Evolutionary conservation across 2,329 filamentous ascomycete species (phyloP).

Genomic region (Fusarium beomiforme): DNA sequence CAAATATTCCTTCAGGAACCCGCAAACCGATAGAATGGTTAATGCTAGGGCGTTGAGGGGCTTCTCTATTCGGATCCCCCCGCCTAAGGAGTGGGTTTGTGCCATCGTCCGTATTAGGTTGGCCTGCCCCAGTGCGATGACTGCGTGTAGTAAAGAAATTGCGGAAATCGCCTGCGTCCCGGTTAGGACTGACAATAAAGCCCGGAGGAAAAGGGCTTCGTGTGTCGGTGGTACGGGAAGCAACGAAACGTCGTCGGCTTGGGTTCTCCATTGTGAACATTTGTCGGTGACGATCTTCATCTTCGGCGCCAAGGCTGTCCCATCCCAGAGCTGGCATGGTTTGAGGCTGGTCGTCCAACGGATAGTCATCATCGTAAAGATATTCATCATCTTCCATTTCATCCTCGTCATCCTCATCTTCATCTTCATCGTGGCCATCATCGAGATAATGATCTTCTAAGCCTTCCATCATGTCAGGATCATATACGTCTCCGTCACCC

Average conservation of each 20-base stretch:
- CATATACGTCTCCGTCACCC: slow-evolving; percentile 61
- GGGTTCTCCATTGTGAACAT: slow-evolving; percentile 63
- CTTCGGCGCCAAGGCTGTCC: slow-evolving; percentile 65
- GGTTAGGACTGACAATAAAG: slow-evolving; percentile 63
- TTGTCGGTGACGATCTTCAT: slow-evolving; percentile 59
- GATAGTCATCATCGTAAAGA: slow-evolving; percentile 68
- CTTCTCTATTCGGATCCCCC: slow-evolving; percentile 55
- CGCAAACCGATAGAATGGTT: slow-evolving; percentile 65
- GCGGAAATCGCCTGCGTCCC: slow-evolving; percentile 64
- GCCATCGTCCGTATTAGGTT: slow-evolving; percentile 78
- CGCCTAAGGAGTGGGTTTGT: slow-evolving; percentile 87
- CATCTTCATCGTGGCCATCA: slow-evolving; percentile 68
- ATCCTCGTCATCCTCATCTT: slow-evolving; percentile 72
- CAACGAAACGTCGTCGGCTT: slow-evolving; percentile 47
- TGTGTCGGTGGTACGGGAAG: slow-evolving; percentile 50
- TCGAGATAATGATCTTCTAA: slow-evolving; percentile 64
- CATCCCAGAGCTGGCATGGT: slow-evolving; percentile 64
- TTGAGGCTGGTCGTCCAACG: slow-evolving; percentile 57
- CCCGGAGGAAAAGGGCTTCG: slow-evolving; percentile 69
- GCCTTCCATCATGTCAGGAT: slow-evolving; percentile 62
- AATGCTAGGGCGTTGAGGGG: slow-evolving; percentile 59
- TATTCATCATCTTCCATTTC: slow-evolving; percentile 76
- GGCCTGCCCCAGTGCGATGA: slow-evolving; percentile 63
- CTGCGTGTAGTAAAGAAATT: slow-evolving; percentile 61
- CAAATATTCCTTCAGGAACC: slow-evolving; percentile 58